These are phyloP conservation scores for Fusarium sp. DNA, from an alignment of 2,329 filamentous ascomycete species.

Conservation along the genomic window DNA sequence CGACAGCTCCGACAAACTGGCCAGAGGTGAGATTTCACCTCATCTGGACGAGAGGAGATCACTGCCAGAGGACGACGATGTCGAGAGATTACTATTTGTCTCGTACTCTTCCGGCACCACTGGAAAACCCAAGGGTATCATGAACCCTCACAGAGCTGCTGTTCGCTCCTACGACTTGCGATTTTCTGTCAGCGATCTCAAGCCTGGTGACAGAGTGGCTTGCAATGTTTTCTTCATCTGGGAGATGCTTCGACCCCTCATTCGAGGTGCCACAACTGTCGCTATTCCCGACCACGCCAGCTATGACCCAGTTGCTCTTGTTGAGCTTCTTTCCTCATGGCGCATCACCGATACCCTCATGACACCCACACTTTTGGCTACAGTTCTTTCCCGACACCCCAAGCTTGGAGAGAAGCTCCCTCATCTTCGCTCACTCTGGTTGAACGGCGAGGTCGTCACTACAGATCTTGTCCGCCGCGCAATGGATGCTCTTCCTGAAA, in stretches of 20 bases:
- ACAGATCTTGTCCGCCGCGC: slow-evolving; percentile 78
- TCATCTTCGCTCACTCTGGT: slow-evolving; percentile 76
- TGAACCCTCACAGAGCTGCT: slow-evolving; percentile 79
- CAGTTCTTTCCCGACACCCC: slow-evolving; percentile 76
- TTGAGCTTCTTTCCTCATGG: slow-evolving; percentile 74
- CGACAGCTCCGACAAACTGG: slow-evolving; percentile 57
- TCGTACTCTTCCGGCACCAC: slow-evolving; percentile 84
- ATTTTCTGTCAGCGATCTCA: slow-evolving; percentile 75
- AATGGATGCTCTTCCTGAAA: slow-evolving; percentile 73
- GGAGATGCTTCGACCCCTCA: slow-evolving; percentile 82
- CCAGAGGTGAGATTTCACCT: slow-evolving; percentile 42
- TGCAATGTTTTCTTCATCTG: slow-evolving; percentile 91
- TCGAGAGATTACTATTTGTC: slow-evolving; percentile 82
- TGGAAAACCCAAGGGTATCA: slow-evolving; percentile 83
- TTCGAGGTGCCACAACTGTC: slow-evolving; percentile 81
- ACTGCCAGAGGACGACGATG: slow-evolving; percentile 71
- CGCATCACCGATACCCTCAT: slow-evolving; percentile 83
- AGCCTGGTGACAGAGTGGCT: slow-evolving; percentile 80
- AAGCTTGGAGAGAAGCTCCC: slow-evolving; percentile 72
- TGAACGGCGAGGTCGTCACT: slow-evolving; percentile 86
- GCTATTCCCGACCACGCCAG: slow-evolving; percentile 80
- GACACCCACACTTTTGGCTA: slow-evolving; percentile 82
- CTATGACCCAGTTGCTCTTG: slow-evolving; percentile 80
- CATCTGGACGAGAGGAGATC: slow-evolving; percentile 57
- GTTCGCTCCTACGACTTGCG: slow-evolving; percentile 79